Evolutionary conservation across 1,284 basidiomycete genomes (phyloP).

Genomic region (Leccinum subfulvum): DNA sequence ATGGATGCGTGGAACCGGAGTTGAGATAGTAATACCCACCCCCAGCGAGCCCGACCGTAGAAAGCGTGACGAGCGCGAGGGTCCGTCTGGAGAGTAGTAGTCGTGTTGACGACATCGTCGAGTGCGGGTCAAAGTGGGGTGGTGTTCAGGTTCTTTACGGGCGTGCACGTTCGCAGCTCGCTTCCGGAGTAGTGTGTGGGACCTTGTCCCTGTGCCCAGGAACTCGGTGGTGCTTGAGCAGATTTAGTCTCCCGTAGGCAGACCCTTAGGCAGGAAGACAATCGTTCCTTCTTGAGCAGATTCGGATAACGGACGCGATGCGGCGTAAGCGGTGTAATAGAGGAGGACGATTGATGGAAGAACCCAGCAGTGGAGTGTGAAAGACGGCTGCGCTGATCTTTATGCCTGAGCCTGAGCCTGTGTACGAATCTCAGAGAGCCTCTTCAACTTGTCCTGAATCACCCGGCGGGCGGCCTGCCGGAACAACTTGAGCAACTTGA

Average conservation of each 20-base stretch:
- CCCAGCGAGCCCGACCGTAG: slow-evolving; percentile 49
- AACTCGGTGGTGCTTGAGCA: background rate
- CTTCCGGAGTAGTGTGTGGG: background rate
- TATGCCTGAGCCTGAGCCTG: background rate
- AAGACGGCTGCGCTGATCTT: background rate
- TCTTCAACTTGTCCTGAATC: background rate
- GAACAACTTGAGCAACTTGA: no score
- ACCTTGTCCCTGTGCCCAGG: background rate
- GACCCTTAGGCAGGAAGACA: no score
- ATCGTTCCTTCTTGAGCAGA: no score
- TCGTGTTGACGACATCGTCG: slow-evolving; percentile 33
- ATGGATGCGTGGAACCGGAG: slow-evolving; percentile 64
- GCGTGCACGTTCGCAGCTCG: background rate
- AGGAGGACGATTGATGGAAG: background rate
- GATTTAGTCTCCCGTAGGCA: background rate
- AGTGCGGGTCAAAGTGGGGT: background rate
- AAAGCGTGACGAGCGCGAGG: slow-evolving; percentile 50
- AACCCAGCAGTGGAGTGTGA: background rate
- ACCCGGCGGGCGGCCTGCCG: background rate
- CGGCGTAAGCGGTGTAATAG: background rate
- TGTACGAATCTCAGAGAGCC: background rate
- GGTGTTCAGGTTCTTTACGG: background rate
- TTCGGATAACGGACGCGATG: background rate
- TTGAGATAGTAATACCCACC: slow-evolving; percentile 71
- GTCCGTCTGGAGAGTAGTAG: slow-evolving; percentile 53